These are phyloP conservation scores for Pichia scutulata DNA, from an alignment of 805 yeast species.

Conservation along the genomic window DNA sequence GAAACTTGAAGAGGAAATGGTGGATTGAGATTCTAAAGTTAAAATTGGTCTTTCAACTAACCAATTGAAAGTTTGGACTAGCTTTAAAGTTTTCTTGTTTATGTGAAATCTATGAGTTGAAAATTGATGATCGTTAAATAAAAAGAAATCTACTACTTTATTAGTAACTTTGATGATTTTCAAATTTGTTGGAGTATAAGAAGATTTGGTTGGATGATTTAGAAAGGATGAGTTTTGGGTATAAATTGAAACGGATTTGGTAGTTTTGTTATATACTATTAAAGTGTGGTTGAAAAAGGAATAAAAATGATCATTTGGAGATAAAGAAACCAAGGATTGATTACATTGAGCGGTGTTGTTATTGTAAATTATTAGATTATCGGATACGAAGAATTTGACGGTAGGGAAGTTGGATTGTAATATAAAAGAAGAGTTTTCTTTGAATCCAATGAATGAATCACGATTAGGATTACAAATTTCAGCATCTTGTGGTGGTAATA, in stretches of 20 bases:
- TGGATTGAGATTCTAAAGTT: neutral
- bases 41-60: neutral
- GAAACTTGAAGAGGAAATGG: neutral
- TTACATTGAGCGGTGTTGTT: no score
- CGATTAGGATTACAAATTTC: no score
- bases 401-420: no score
- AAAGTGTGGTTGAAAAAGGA: conserved; percentile 21
- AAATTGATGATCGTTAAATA: neutral
- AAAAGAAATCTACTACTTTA: neutral
- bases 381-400: no score
- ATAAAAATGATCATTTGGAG: conserved; percentile 34
- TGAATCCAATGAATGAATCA: no score
- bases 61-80: neutral
- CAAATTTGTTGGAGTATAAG: neutral
- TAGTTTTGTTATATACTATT: no score
- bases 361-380: no score
- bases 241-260: no score
- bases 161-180: neutral
- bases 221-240: neutral
- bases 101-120: neutral
- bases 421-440: no score
- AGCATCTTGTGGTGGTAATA: no score
- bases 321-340: no score
- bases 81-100: neutral
- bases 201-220: neutral